Evolutionary conservation across 768 basidiomycete species (phyloP).

Genomic region (Dacryopinax primogenitus): DNA sequence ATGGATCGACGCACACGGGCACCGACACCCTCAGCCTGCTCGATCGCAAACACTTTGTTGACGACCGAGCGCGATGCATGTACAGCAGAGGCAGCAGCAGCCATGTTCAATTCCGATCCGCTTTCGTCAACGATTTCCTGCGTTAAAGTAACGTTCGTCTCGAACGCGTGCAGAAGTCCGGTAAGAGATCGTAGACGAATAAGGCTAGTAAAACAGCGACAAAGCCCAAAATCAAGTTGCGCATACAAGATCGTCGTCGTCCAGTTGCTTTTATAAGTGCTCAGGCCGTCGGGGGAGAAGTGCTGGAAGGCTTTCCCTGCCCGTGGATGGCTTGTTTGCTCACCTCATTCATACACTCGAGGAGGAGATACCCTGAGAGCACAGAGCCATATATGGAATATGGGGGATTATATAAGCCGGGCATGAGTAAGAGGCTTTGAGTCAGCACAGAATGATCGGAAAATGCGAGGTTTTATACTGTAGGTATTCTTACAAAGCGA

Average conservation of each 20-base stretch:
- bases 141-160: background rate
- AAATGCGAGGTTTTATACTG: too few species aligned
- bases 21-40: conserved; percentile 65
- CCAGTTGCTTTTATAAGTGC: background rate
- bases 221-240: background rate
- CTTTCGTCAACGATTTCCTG: background rate
- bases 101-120: background rate
- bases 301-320: background rate
- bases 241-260: background rate
- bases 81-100: background rate
- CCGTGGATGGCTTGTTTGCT: background rate
- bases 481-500: too few species aligned
- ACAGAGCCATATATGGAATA: background rate
- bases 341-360: background rate
- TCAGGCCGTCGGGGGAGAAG: background rate
- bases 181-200: background rate
- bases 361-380: background rate
- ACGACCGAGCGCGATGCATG: conserved; percentile 43
- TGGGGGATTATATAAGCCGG: background rate
- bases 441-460: background rate
- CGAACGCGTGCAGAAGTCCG: background rate
- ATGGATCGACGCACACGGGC: conserved; percentile 78
- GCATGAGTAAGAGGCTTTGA: background rate
- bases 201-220: background rate
- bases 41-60: conserved; percentile 65